A percentile compares a stretch with the other conserved stretches of the same genome.
phyloP scores from a whole-genome alignment of 225 moss, liverwort and hornwort genomes.

The Pseudoscleropodium purum region DNA sequence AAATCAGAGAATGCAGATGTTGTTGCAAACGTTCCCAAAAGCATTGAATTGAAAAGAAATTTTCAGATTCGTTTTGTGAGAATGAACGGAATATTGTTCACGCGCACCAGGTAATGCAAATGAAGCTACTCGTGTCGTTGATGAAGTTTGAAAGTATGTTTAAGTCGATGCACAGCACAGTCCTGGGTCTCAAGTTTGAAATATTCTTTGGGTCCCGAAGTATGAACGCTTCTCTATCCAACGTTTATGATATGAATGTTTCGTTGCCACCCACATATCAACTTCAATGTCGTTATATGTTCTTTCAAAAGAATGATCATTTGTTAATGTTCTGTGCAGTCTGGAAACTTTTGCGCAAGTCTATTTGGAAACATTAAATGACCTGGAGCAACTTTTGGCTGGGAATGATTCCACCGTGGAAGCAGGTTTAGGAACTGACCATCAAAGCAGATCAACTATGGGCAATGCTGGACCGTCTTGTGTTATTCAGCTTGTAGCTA shows the following conservation, averaged over 20 bases:
- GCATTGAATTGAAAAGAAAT: constrained; percentile 46
- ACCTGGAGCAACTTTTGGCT: constrained; percentile 73
- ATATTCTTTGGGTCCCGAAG: background rate
- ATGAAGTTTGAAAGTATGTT: background rate
- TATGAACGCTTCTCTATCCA: background rate
- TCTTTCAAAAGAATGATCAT: background rate
- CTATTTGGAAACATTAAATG: constrained; percentile 69
- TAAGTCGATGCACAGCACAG: background rate
- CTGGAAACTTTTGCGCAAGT: constrained; percentile 93
- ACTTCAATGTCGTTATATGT: background rate
- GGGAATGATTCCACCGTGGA: constrained; percentile 69
- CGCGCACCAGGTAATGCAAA: constrained; percentile 75
- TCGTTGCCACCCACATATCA: background rate
- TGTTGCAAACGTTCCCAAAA: constrained; percentile 8
- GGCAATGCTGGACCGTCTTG: constrained; percentile 77
- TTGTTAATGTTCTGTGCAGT: constrained; percentile 32
- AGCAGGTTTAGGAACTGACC: constrained; percentile 62
- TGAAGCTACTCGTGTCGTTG: background rate
- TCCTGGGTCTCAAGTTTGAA: background rate
- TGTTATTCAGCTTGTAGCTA: constrained; percentile 72
- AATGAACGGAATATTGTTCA: constrained; percentile 91
- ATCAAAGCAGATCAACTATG: constrained; percentile 67
- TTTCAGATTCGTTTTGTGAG: constrained; percentile 93
- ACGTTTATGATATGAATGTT: background rate
- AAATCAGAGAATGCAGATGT: constrained; percentile 57